Conservation (phyloP, 345 rosid genomes). For the Brassica cretica region DNA sequence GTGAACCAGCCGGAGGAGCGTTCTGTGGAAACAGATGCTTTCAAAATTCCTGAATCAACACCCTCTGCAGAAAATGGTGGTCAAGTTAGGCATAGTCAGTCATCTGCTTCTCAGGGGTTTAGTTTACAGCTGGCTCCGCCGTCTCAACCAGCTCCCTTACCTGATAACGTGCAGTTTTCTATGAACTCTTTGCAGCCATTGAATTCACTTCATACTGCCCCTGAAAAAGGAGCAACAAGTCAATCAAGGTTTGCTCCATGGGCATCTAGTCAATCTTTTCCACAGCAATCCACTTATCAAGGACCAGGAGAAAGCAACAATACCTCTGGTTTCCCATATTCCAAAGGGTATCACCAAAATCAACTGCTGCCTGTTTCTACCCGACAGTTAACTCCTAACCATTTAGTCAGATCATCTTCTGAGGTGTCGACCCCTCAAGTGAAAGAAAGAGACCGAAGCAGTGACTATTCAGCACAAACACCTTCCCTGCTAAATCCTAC, state of each 20-base stretch:
- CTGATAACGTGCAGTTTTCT: slow-evolving; percentile 43
- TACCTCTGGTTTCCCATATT: slow-evolving; percentile 50
- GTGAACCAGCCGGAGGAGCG: slow-evolving; percentile 64
- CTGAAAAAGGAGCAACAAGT: slow-evolving; percentile 49
- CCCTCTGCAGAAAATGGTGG: slow-evolving; percentile 58
- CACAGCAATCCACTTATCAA: slow-evolving; percentile 47
- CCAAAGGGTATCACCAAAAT: slow-evolving; percentile 48
- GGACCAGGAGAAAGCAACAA: slow-evolving; percentile 50
- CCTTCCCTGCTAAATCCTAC: slow-evolving; percentile 35
- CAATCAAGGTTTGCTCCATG: slow-evolving; percentile 49
- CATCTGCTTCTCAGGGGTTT: slow-evolving; percentile 71
- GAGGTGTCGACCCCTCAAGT: slow-evolving; percentile 45
- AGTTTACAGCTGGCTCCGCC: slow-evolving; percentile 82
- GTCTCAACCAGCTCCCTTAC: slow-evolving; percentile 55
- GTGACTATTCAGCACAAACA: slow-evolving; percentile 50
- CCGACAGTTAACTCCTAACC: slow-evolving; percentile 39
- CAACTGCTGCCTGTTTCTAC: slow-evolving; percentile 43
- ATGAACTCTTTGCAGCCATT: slow-evolving; percentile 42
- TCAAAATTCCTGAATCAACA: slow-evolving; percentile 52
- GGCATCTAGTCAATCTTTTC: slow-evolving; percentile 45
- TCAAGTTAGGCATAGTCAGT: slow-evolving; percentile 54
- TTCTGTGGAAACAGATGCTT: slow-evolving; percentile 45
- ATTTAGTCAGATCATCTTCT: slow-evolving; percentile 40
- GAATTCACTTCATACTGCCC: slow-evolving; percentile 37
- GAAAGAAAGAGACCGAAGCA: slow-evolving; percentile 43